Evolutionary conservation across 2,329 filamentous ascomycete species (phyloP), one percentile per base, ranked within the genome.

Genomic region (Cladophialophora immunda): DNA sequence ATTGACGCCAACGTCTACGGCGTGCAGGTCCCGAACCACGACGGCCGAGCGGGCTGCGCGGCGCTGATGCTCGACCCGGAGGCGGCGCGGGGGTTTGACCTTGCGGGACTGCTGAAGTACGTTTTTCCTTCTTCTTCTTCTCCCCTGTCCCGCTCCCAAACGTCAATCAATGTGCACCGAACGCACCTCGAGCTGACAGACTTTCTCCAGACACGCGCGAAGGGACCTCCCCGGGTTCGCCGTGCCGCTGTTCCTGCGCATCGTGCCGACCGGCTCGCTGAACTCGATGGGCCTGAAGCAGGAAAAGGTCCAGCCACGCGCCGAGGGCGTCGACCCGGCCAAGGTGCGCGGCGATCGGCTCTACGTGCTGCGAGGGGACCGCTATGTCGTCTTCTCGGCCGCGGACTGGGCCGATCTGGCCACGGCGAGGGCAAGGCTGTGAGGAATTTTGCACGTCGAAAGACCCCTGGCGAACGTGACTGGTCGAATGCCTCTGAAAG

Each of bases 1-100:
- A 81, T 85, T 41, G 92, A 96, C 80, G 90, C 91, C 34, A 96
- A 95, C 72, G 92, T 96, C 29, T 97, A 96, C 74, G 93, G 93
- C 47, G 91, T 96, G 1, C 78, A 87, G 50, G 78, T 97, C 4
- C 92, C 93, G 0, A 84, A 91, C 70, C 92, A 95, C 74, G 93
- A 97, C 73, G 93, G 93, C n/a, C 85, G 92, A 30, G 92, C 92
- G 0, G 93, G 93, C 4, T 96, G 93, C 72, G 92, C 89, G 0
- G 90, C 91, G 5, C 78, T 95, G 1, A 80, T 92, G 4, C 78
- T 87, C 15, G 69, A 76, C 0, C 69, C 76, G 0, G 76, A 80
- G 0, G 80, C 79, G 36, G 74, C 77, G 0, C 74, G 77, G 0
- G 76, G 68, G 0, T 91, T 91, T 68, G 84, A 90, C 75, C 91